phyloP scores from a whole-genome alignment of 1,139 yeast genomes.

The Saccharomyces hybrid region DNA sequence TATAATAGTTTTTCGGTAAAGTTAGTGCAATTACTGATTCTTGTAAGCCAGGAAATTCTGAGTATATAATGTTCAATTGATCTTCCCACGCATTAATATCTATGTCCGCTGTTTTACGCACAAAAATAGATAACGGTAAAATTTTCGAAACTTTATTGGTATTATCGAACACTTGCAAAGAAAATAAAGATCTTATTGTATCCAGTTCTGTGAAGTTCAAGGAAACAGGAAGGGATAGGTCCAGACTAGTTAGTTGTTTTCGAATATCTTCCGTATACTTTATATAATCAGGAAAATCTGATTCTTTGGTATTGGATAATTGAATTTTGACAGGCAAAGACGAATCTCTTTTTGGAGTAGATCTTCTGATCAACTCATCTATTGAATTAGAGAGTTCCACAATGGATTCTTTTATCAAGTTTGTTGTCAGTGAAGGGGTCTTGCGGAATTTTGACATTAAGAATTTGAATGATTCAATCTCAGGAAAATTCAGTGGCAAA shows the following conservation, averaged over 20 bases:
- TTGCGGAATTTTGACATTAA: background rate
- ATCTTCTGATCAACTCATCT: constrained; percentile 5
- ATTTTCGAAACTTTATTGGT: background rate
- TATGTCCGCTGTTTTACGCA: background rate
- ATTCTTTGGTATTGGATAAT: background rate
- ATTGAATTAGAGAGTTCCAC: constrained; percentile 3
- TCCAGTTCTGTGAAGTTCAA: background rate
- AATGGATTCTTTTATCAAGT: background rate
- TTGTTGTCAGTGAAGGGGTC: background rate
- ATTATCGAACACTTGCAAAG: background rate
- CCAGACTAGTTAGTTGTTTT: background rate
- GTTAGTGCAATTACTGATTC: background rate
- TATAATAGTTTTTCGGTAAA: background rate
- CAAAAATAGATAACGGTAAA: background rate
- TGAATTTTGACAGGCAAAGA: background rate
- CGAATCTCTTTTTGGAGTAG: background rate
- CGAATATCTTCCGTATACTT: background rate
- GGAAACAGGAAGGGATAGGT: background rate
- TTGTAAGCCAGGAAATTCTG: background rate
- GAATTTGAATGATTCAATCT: background rate
- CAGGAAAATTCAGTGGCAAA: background rate
- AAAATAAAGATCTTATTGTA: background rate
- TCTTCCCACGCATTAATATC: background rate
- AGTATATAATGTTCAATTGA: background rate
- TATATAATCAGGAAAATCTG: background rate